A percentile compares a stretch with the other conserved stretches of the same genome.
Evolutionary conservation across 169 alveolate species (phyloP).

Genomic region (Besnoitia besnoiti): DNA sequence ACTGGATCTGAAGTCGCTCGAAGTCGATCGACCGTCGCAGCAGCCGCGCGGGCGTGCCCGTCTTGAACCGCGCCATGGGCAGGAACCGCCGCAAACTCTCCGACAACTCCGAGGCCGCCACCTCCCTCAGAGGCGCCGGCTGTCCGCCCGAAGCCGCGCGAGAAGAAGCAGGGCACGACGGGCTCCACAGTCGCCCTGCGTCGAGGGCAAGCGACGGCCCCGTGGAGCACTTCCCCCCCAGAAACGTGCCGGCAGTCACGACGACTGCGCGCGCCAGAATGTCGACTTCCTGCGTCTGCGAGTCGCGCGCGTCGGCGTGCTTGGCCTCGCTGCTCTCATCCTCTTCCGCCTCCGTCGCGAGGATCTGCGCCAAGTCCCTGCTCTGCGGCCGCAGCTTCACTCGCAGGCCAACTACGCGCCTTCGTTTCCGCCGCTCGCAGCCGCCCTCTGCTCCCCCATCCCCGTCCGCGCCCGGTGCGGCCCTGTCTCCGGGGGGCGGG

Average conservation of each 20-base stretch:
- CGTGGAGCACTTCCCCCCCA: constrained; percentile 86
- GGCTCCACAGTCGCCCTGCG: neutral
- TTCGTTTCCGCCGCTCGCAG: neutral
- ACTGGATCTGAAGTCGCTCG: constrained; percentile 82
- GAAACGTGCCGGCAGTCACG: constrained; percentile 92
- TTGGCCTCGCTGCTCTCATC: neutral
- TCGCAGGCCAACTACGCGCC: constrained; percentile 8
- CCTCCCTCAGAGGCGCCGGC: neutral
- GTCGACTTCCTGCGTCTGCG: neutral
- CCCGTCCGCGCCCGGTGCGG: neutral
- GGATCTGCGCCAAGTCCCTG: too few species aligned
- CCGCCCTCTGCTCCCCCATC: neutral
- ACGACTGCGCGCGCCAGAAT: constrained; percentile 73
- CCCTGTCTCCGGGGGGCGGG: constrained; percentile 35
- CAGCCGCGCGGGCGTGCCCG: constrained; percentile 94
- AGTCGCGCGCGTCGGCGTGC: too few species aligned
- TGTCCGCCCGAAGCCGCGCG: neutral
- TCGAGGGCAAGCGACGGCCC: constrained; percentile 78
- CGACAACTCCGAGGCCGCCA: neutral
- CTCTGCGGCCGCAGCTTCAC: too few species aligned
- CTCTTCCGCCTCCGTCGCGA: too few species aligned
- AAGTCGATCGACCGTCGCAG: constrained; percentile 80
- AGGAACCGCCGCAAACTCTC: neutral
- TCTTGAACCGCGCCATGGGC: neutral
- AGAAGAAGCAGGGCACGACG: neutral